phyloP scores from a whole-genome alignment of 176 grass and related monocot genomes.

The Chrysopogon serrulatus region DNA sequence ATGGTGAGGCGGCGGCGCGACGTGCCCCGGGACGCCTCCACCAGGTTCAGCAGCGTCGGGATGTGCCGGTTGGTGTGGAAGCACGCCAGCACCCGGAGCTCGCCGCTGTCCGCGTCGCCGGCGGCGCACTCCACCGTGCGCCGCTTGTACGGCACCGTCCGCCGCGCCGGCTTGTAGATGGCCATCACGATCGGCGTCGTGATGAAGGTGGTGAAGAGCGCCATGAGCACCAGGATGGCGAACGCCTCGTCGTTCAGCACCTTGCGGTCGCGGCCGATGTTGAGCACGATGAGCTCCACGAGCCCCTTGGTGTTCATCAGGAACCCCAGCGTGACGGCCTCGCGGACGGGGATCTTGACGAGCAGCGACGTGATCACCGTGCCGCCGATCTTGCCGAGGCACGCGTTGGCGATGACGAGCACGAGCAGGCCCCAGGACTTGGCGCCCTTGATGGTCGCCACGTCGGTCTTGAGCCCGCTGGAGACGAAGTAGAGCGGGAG shows the following conservation, averaged over 20 bases:
- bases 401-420: conserved; percentile 68
- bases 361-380: conserved; percentile 36
- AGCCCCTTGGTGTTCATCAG: conserved; percentile 92
- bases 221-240: conserved; percentile 48
- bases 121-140: conserved; percentile 38
- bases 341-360: conserved; percentile 41
- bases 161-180: conserved; percentile 50
- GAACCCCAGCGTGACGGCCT: conserved; percentile 62
- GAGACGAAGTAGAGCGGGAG: conserved; percentile 88
- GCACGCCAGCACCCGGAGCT: conserved; percentile 68
- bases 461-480: conserved; percentile 74
- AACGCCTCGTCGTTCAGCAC: conserved; percentile 48
- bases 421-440: conserved; percentile 67
- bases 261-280: conserved; percentile 50
- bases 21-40: conserved; percentile 62
- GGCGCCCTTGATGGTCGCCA: conserved; percentile 64
- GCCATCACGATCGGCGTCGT: conserved; percentile 34
- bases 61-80: conserved; percentile 66
- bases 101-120: conserved; percentile 5
- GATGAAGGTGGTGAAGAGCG: conserved; percentile 47
- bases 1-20: conserved; percentile 35
- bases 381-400: conserved; percentile 71
- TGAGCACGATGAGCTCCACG: conserved; percentile 85
- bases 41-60: conserved; percentile 62
- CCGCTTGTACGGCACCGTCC: conserved; percentile 54